These are phyloP conservation scores for Sporothrix curviconia DNA, from an alignment of 2,329 filamentous ascomycete genomes.

Conservation along the genomic window DNA sequence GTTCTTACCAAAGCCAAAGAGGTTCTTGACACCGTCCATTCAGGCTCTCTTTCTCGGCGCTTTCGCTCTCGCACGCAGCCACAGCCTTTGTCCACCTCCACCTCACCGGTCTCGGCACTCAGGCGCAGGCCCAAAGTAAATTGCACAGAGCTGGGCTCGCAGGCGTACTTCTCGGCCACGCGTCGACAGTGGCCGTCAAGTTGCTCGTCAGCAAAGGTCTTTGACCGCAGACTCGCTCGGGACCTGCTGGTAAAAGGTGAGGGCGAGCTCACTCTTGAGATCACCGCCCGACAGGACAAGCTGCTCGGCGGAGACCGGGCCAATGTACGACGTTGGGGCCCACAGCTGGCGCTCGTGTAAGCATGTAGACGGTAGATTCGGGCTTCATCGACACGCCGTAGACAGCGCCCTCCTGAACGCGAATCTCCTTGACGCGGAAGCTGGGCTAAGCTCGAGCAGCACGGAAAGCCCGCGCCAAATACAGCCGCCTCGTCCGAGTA, in stretches of 20 bases:
- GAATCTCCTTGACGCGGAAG: slow-evolving; percentile 97
- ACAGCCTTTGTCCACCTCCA: slow-evolving; percentile 68
- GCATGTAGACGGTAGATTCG: slow-evolving; percentile 62
- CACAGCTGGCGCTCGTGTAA: slow-evolving; percentile 77
- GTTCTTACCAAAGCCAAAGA: slow-evolving; percentile 81
- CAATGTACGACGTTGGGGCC: slow-evolving; percentile 67
- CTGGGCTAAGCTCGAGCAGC: slow-evolving; percentile 85
- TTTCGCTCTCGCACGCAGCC: slow-evolving; percentile 79
- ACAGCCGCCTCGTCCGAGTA: slow-evolving; percentile 94
- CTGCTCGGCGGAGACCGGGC: slow-evolving; percentile 67
- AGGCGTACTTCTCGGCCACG: slow-evolving; percentile 75
- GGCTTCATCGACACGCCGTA: slow-evolving; percentile 75
- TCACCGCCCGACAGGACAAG: slow-evolving; percentile 57
- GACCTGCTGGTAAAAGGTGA: slow-evolving; percentile 72
- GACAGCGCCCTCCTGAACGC: slow-evolving; percentile 66
- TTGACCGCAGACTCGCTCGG: slow-evolving; percentile 54
- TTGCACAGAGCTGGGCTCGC: slow-evolving; percentile 66
- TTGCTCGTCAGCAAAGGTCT: slow-evolving; percentile 72
- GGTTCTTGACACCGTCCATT: slow-evolving; percentile 92
- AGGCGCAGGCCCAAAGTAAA: slow-evolving; percentile 75
- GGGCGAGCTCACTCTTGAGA: slow-evolving; percentile 65
- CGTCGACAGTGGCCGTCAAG: slow-evolving; percentile 72
- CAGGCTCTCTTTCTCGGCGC: slow-evolving; percentile 65
- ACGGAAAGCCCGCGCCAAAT: slow-evolving; percentile 90
- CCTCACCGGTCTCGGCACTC: slow-evolving; percentile 66